Conservation (phyloP, 345 rosid species). For the Eucalyptus cloeziana region DNA sequence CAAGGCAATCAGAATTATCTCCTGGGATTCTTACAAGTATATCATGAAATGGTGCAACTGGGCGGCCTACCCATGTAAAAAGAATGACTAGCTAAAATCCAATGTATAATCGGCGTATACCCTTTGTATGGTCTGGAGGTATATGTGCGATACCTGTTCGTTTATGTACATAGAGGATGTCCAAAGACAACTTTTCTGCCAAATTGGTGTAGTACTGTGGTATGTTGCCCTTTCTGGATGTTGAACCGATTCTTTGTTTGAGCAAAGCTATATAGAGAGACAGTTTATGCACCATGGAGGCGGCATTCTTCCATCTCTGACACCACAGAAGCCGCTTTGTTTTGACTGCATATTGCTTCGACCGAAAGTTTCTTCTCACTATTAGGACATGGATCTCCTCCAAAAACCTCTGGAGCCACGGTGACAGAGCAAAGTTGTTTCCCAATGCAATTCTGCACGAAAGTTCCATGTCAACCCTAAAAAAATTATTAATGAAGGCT, state of each 20-base stretch:
- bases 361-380: constrained; percentile 47
- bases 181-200: background rate
- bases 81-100: background rate
- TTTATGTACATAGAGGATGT: background rate
- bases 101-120: background rate
- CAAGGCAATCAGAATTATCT: background rate
- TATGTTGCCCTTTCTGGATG: background rate
- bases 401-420: constrained; percentile 40
- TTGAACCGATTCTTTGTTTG: background rate
- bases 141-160: background rate
- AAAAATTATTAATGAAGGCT: background rate
- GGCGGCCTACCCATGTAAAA: background rate
- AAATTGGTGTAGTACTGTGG: background rate
- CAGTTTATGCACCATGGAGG: background rate
- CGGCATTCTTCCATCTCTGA: background rate
- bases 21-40: background rate
- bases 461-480: background rate
- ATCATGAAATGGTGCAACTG: background rate
- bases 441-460: constrained; percentile 46
- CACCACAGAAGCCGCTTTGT: background rate
- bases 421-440: constrained; percentile 40
- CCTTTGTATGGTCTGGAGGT: background rate
- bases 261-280: background rate
- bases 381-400: constrained; percentile 55
- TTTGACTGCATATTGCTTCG: constrained; percentile 42